A percentile compares a stretch with the other conserved stretches of the same genome.
Evolutionary conservation across 805 yeast genomes (phyloP).

Genomic region (Cyberlindnera nakhonratchasimensis): DNA sequence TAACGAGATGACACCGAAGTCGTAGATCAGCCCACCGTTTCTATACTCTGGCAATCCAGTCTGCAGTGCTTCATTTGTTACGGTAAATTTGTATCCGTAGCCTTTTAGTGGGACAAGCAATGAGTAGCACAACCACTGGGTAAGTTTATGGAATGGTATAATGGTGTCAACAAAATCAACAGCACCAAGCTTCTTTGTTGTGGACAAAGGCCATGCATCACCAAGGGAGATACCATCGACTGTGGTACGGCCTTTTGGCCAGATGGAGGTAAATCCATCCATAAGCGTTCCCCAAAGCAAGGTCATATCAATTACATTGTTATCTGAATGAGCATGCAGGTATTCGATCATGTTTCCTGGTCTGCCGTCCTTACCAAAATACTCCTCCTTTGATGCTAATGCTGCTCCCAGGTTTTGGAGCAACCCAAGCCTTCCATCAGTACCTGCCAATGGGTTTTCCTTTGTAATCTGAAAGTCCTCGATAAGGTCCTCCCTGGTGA

Average conservation of each 20-base stretch:
- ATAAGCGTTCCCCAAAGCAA: constrained; percentile 53
- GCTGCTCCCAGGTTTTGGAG: constrained; percentile 48
- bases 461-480: constrained; percentile 47
- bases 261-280: constrained; percentile 53
- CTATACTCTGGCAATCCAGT: constrained; percentile 88
- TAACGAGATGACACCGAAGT: constrained; percentile 46
- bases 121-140: constrained; percentile 67
- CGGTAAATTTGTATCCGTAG: constrained; percentile 52
- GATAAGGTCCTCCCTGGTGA: constrained; percentile 36
- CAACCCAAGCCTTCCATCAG: constrained; percentile 49
- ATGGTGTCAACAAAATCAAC: constrained; percentile 35
- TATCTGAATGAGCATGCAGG: constrained; percentile 28
- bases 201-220: constrained; percentile 55
- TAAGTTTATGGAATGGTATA: constrained; percentile 61
- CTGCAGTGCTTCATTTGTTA: constrained; percentile 69
- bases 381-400: constrained; percentile 34
- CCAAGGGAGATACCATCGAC: constrained; percentile 52
- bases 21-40: constrained; percentile 63
- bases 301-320: constrained; percentile 38
- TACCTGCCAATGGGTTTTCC: constrained; percentile 49
- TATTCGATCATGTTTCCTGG: constrained; percentile 56
- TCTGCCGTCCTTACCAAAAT: constrained; percentile 47
- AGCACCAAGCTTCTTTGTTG: constrained; percentile 27
- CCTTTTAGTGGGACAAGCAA: constrained; percentile 48
- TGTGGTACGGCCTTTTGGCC: constrained; percentile 58